phyloP scores from a whole-genome alignment of 2,329 filamentous ascomycete species.

The Lasiodiplodia sp. region DNA sequence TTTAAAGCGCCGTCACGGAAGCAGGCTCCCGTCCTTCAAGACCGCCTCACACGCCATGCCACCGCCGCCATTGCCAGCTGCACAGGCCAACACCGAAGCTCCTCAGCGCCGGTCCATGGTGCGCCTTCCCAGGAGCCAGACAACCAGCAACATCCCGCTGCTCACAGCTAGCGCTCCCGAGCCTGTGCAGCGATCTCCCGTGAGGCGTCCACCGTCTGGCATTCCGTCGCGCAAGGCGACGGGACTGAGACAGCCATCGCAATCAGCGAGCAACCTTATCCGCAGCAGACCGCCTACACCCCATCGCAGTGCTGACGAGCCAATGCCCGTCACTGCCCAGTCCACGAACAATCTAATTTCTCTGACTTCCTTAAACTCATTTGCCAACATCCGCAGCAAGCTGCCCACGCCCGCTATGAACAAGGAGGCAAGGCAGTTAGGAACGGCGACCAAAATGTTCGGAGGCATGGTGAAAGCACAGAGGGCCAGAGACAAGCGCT shows the following conservation, averaged over 20 bases:
- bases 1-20: not conserved
- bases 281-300: conserved; percentile 24
- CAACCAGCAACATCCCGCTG: conserved; percentile 19
- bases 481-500: not conserved
- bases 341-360: conserved; percentile 1
- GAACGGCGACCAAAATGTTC: conserved; percentile 10
- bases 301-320: conserved; percentile 5
- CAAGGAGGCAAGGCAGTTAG: not conserved
- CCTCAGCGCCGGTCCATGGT: not conserved
- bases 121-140: conserved; percentile 24
- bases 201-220: not conserved
- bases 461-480: conserved; percentile 1
- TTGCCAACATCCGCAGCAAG: conserved; percentile 7
- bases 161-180: not conserved
- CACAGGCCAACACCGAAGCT: not conserved
- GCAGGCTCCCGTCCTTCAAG: conserved; percentile 17
- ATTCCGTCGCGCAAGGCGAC: not conserved
- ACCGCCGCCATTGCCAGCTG: not conserved
- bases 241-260: conserved; percentile 1
- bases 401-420: not conserved
- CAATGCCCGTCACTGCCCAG: not conserved
- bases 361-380: not conserved
- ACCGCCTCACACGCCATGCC: not conserved
- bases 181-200: not conserved
- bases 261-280: conserved; percentile 10